Percentiles rank a stretch among this genome's conserved stretches.
These are phyloP conservation scores for Amylostereum chailletii DNA, from an alignment of 1,284 basidiomycete species.

Conservation along the genomic window DNA sequence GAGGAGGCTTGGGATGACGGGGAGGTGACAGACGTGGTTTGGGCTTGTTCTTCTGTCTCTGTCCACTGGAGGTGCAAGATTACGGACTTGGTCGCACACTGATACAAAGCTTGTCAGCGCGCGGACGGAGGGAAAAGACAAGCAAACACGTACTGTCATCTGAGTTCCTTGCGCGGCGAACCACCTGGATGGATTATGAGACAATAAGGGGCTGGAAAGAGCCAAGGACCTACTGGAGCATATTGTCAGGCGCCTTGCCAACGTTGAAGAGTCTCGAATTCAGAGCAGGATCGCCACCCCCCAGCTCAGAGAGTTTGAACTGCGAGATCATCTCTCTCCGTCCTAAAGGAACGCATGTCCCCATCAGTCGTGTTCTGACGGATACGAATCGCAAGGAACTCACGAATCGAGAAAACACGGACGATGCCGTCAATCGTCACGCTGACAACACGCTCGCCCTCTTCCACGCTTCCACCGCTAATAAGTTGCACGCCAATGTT, in stretches of 20 bases:
- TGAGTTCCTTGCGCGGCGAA: slow-evolving; percentile 86
- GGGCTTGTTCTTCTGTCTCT: slow-evolving; percentile 42
- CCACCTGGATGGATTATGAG: slow-evolving; percentile 40
- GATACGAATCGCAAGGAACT: slow-evolving; percentile 19
- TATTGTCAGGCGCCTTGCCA: slow-evolving; percentile 71
- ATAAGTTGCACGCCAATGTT: slow-evolving; percentile 87
- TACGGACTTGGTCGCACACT: slow-evolving; percentile 85
- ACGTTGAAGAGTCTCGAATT: slow-evolving; percentile 65
- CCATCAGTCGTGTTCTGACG: not conserved
- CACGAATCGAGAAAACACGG: slow-evolving; percentile 81
- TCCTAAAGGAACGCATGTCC: slow-evolving; percentile 26
- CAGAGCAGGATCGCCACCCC: slow-evolving; percentile 55
- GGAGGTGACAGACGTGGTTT: slow-evolving; percentile 3
- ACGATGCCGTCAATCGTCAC: slow-evolving; percentile 91
- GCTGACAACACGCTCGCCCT: slow-evolving; percentile 75
- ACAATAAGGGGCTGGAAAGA: not conserved
- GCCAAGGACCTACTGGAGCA: slow-evolving; percentile 55
- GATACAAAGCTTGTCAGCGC: not conserved
- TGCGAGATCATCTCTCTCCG: slow-evolving; percentile 85
- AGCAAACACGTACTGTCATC: slow-evolving; percentile 61
- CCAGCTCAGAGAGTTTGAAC: slow-evolving; percentile 78
- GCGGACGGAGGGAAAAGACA: not conserved
- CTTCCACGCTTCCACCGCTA: slow-evolving; percentile 35
- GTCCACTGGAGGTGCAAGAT: slow-evolving; percentile 87
- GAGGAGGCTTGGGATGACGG: slow-evolving; percentile 13